Conservation (phyloP, 805 yeast species). For the Spathaspora girioi region DNA sequence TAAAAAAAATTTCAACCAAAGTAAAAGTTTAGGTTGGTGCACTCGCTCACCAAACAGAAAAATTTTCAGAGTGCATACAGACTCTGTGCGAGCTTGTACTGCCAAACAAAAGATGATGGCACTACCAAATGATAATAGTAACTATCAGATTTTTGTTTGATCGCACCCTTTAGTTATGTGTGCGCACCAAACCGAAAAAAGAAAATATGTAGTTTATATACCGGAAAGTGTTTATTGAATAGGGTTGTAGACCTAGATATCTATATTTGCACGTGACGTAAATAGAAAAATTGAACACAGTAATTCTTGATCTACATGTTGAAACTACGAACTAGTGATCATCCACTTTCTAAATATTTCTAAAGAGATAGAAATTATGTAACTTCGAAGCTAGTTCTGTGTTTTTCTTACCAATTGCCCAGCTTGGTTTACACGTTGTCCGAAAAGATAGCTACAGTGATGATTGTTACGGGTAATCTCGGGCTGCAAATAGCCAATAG, state of each 20-base stretch:
- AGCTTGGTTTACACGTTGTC: too few relatives aligned
- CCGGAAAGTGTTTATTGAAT: not conserved
- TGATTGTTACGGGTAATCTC: too few relatives aligned
- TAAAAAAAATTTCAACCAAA: constrained; percentile 8
- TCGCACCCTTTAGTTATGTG: not conserved
- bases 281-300: too few relatives aligned
- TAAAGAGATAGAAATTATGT: too few relatives aligned
- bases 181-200: not conserved
- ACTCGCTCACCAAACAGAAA: not conserved
- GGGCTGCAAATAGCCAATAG: too few relatives aligned
- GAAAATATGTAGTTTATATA: not conserved
- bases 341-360: too few relatives aligned
- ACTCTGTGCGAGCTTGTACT: not conserved
- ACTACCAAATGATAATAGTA: not conserved
- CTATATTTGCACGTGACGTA: not conserved
- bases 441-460: too few relatives aligned
- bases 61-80: constrained; percentile 1
- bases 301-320: too few relatives aligned
- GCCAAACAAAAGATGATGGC: not conserved
- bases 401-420: too few relatives aligned
- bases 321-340: too few relatives aligned
- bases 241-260: not conserved
- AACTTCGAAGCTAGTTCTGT: too few relatives aligned
- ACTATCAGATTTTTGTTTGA: not conserved
- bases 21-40: not conserved